Conservation (phyloP, 352 stramenopile genomes). For the Phytophthora agathidicida region DNA sequence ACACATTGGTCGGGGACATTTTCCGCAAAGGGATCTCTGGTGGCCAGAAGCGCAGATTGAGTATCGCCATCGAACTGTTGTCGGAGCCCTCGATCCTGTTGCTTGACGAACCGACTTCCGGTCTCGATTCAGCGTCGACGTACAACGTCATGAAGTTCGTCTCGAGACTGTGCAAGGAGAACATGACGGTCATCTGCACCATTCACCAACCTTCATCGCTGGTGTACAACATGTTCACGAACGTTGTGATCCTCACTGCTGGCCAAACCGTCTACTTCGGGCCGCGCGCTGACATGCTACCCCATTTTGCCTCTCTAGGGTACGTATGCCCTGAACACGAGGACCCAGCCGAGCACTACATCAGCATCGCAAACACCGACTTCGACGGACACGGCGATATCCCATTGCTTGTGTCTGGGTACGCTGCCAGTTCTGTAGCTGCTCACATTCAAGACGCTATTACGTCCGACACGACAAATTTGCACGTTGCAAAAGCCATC, state of each 20-base stretch:
- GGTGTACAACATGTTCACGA: constrained; percentile 64
- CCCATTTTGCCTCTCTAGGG: constrained; percentile 50
- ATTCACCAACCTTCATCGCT: constrained; percentile 85
- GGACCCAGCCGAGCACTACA: constrained; percentile 70
- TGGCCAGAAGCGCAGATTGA: constrained; percentile 92
- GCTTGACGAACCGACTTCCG: constrained; percentile 93
- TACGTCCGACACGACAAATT: neutral
- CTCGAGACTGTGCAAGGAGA: constrained; percentile 45
- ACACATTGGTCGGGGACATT: constrained; percentile 77
- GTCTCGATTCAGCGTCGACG: constrained; percentile 89
- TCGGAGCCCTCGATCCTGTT: constrained; percentile 94
- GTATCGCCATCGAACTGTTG: constrained; percentile 93
- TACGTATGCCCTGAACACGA: constrained; percentile 63
- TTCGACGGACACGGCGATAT: constrained; percentile 40
- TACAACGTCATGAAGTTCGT: constrained; percentile 88
- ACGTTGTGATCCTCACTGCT: constrained; percentile 64
- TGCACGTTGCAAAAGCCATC: constrained; percentile 22
- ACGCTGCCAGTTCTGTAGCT: constrained; percentile 10
- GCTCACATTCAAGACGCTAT: constrained; percentile 8
- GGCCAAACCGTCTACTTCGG: constrained; percentile 92
- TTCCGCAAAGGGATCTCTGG: constrained; percentile 86
- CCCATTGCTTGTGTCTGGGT: constrained; percentile 17
- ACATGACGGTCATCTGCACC: constrained; percentile 85
- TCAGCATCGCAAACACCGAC: constrained; percentile 63
- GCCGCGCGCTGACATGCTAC: constrained; percentile 47